Evolutionary conservation across 176 grass and related monocot species (phyloP), one percentile per base, ranked within the genome.

Genomic region (Oryza brachyantha): DNA sequence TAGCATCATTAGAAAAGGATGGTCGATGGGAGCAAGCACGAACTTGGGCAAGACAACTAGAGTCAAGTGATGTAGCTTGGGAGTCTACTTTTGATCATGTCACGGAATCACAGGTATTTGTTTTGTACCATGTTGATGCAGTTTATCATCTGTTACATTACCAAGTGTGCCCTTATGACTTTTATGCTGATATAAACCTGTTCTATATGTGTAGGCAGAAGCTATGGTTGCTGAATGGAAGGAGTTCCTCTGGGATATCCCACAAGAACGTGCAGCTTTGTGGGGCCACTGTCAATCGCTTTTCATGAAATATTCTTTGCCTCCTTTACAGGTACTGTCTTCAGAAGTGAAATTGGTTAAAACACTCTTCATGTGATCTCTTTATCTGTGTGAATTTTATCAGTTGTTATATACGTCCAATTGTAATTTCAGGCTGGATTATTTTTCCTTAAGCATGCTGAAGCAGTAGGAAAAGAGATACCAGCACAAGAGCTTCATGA

Each of bases 211-310:
- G 74, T 74, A 98, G 95, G 95, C 92, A 43, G 95, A 94, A 88
- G 95, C 92, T 42, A 98, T 98, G 95, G 89, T 98, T 42, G 88
- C 90, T 46, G 95, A 98, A 79, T 98, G 95, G 95, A 98, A 90
- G 83, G 95, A 98, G 79, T 98, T 98, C 59, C 85, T 98, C 29
- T 98, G 95, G 95, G 95, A 98, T 89, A 89, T 94, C 38, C 92
- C 95, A 66, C 92, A 94, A 77, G 95, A 98, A 85, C 84, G 95
- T 81, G 89, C 92, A 83, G 89, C 95, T 82, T 84, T 98, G 66
- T 98, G 95, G 95, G 90, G 92, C 37, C 87, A 98, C 60, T 98
- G 95, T 64, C 95, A 98, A 82, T 76, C 92, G 66, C 87, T 98
- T 77, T 98, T 98, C 71, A 65, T 88, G 50, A 88, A 77, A 90